A percentile compares a stretch with the other conserved stretches of the same genome.
These are phyloP conservation scores for Aspergillus incahuasiensis DNA, from an alignment of 495 filamentous ascomycete species.

Conservation along the genomic window DNA sequence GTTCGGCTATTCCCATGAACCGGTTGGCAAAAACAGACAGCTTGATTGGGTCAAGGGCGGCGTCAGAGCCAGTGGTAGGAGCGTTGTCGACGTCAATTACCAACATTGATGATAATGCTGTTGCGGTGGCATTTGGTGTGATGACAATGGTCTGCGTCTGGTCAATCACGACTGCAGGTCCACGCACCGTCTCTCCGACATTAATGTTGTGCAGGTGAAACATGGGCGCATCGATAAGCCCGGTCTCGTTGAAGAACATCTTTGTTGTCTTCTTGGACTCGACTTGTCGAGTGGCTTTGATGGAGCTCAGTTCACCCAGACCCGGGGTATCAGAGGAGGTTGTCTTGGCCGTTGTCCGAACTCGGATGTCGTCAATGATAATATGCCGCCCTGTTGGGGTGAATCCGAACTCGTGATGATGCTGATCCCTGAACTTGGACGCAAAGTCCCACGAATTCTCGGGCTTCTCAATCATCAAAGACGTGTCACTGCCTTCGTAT, in stretches of 20 bases:
- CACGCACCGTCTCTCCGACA: conserved; percentile 63
- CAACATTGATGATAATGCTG: conserved; percentile 58
- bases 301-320: too few relatives aligned
- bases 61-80: conserved; percentile 56
- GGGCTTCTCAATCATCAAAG: conserved; percentile 51
- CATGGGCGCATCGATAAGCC: conserved; percentile 55
- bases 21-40: conserved; percentile 85
- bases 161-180: conserved; percentile 86
- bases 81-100: conserved; percentile 44
- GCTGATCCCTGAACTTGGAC: conserved; percentile 53
- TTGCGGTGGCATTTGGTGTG: conserved; percentile 57
- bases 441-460: conserved; percentile 52
- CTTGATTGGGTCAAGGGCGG: conserved; percentile 63
- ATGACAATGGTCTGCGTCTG: conserved; percentile 93
- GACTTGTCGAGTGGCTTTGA: too few relatives aligned
- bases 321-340: neutral
- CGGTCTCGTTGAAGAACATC: neutral
- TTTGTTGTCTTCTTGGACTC: conserved; percentile 42
- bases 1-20: conserved; percentile 94
- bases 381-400: conserved; percentile 59
- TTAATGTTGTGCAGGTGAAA: conserved; percentile 68
- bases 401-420: conserved; percentile 85
- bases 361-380: conserved; percentile 87
- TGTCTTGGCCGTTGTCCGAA: conserved; percentile 37
- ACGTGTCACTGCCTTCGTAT: conserved; percentile 45